Base-by-base conservation (phyloP, 352 stramenopile species). In the Globisporangium alternatum region DNA sequence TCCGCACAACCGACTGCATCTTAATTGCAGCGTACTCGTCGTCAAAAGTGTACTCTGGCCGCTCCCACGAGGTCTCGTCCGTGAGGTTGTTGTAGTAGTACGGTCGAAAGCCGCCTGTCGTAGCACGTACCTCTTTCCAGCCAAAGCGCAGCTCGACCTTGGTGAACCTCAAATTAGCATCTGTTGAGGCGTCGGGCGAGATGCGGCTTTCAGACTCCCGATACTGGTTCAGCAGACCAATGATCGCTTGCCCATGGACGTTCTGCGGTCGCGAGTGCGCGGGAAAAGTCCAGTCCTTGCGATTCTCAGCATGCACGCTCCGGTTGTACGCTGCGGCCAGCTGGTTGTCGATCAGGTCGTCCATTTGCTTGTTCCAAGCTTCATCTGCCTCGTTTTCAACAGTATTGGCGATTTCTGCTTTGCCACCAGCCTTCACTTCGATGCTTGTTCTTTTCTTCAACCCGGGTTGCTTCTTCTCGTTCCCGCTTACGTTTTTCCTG, bases 41-140 rank as follows among this genome's bases (percentile, higher is more conserved):
- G 2, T 85, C 72, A 31, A 93, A 93, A 1, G 69, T 69, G 60
- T 93, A 93, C 64, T 74, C 68, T 5, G 86, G 84, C 2, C 72
- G 70, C 13, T 83, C 74, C 83, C 84, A 91, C 15, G 71, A 78
- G 8, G 78, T 83, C 43, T 77, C 68, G 1, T 64, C 59, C 0
- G 81, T 89, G 15, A 31, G 13, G 2, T 59, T 41, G 57, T 91
- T 77, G 69, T 81, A 79, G 53, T 81, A 93, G 49, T 85, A 93
- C 1, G 64, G 10, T 3, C 39, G 68, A 19, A 62, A 19, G 9
- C 22, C 39, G 28, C 49, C 17, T 13, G 49, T 56, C 5, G 45
- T 43, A 55, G 58, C 48, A 54, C 66, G 56, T 15, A 84, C 49
- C 51, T 81, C 66, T 63, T 75, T 69, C 86, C 86, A 95, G 12